Conservation (phyloP, 1,284 basidiomycete species). For the Kwoniella shivajii region DNA sequence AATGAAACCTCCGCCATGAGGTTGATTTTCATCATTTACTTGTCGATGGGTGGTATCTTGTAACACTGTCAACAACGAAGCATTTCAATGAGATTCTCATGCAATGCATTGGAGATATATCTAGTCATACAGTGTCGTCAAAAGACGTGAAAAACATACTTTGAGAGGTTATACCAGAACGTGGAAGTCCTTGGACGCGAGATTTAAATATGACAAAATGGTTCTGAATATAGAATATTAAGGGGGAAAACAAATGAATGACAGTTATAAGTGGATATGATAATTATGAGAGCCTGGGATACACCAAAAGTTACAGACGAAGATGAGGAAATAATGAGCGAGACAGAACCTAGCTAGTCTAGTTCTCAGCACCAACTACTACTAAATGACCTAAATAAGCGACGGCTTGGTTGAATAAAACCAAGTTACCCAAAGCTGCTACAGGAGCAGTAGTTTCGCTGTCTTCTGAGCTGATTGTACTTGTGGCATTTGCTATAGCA, state of each 20-base stretch:
- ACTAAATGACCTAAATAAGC: constrained; percentile 43
- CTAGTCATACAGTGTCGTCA: constrained; percentile 4
- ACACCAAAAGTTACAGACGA: constrained; percentile 14
- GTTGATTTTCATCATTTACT: no score
- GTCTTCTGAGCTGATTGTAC: constrained; percentile 2
- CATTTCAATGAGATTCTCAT: no score
- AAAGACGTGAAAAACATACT: neutral
- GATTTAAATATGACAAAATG: neutral
- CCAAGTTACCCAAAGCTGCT: constrained; percentile 32
- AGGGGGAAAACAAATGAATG: constrained; percentile 4
- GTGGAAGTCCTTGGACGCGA: no score
- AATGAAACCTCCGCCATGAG: no score
- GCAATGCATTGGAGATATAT: neutral
- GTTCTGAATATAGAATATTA: neutral
- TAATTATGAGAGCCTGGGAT: constrained; percentile 9
- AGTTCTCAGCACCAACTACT: constrained; percentile 35
- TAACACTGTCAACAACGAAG: no score
- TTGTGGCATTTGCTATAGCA: constrained; percentile 8
- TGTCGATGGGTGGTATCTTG: no score
- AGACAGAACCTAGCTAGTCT: neutral
- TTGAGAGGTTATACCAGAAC: neutral
- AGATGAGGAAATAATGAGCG: neutral
- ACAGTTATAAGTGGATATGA: neutral
- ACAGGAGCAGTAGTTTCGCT: constrained; percentile 11
- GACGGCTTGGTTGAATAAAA: constrained; percentile 40